Evolutionary conservation across 2,329 filamentous ascomycete genomes (phyloP), one percentile per base, ranked within the genome.

Genomic region (Cladosporium halotolerans): DNA sequence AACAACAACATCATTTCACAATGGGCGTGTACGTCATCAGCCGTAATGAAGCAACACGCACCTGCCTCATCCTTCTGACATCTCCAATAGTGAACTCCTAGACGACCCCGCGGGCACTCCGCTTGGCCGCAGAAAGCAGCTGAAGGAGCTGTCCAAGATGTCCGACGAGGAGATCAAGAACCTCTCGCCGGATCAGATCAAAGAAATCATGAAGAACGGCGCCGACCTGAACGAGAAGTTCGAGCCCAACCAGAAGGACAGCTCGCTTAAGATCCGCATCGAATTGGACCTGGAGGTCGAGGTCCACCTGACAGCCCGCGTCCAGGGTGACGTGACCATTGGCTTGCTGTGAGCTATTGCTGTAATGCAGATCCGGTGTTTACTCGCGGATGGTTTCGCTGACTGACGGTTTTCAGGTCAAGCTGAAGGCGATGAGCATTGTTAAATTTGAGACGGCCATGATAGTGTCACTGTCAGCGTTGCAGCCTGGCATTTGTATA

Each of bases 271-370:
- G 49, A 66, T 66, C 47, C 54, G 56, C 40, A 64, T 66, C 32
- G 55, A 63, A 52, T 50, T 66, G 44, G 60, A 66, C 45, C 49
- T 66, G 40, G 62, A 65, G 13, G 61, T 66, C n/a, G 63, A 66
- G 48, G 56, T 66, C 3, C 62, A 66, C 46, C 43, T 66, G 33
- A 61, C 59, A 14, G 63, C 63, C 47, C 53, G 62, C 39, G 57
- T 64, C n/a, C 59, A 63, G 50, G 63, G 62, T 41, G 63, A 66
- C 43, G 61, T 66, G 11, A 62, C 60, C 7, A 66, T 66, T 52
- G 62, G 63, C 10, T 45, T 66, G 52, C 52, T 66, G 58, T 64
- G 40, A 51, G 46, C 40, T 36, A 39, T 42, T 19, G 19, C 48
- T 51, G 48, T 51, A 51, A 51, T 51, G 18, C 18, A 16, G 16